A percentile compares a stretch with the other conserved stretches of the same genome.
phyloP scores from a whole-genome alignment of 2,329 filamentous ascomycete genomes.

The Microcyclosporella mali region DNA sequence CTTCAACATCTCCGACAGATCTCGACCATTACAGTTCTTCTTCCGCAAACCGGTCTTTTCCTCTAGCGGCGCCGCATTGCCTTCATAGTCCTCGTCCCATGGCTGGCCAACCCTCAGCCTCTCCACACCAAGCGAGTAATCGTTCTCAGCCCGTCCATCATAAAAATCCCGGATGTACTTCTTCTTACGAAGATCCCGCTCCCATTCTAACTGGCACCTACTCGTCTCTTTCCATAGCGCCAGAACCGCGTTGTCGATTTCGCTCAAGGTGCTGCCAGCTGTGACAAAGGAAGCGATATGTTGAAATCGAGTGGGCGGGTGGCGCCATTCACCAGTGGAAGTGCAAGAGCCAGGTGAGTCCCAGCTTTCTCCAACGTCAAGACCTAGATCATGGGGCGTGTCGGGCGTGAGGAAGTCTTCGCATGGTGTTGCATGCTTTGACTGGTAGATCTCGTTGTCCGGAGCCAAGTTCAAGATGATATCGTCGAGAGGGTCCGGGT shows the following conservation, averaged over 20 bases:
- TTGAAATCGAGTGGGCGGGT: conserved; percentile 18
- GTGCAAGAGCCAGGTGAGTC: conserved; percentile 12
- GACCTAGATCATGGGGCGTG: neutral
- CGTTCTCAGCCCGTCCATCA: conserved; percentile 1
- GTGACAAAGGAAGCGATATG: conserved; percentile 16
- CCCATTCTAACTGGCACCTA: conserved; percentile 16
- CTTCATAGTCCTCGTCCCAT: conserved; percentile 6
- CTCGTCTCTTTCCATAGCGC: conserved; percentile 20
- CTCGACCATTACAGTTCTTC: conserved; percentile 17
- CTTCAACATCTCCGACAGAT: conserved; percentile 11
- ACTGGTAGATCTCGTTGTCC: conserved; percentile 5
- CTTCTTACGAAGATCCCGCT: conserved; percentile 8
- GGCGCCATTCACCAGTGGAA: conserved; percentile 14
- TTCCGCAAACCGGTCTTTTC: conserved; percentile 8
- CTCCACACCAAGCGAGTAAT: conserved; percentile 4
- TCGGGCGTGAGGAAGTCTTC: neutral
- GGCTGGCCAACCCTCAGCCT: conserved; percentile 1
- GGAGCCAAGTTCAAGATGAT: neutral
- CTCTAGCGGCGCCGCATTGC: conserved; percentile 3
- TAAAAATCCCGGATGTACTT: conserved; percentile 1
- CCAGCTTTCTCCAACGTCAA: neutral
- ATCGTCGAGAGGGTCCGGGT: too few relatives aligned
- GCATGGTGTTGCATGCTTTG: neutral
- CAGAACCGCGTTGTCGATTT: conserved; percentile 15
- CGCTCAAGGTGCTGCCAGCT: conserved; percentile 12